Percentiles rank a stretch among this genome's conserved stretches.
These are phyloP conservation scores for Agastache rugosa DNA, from an alignment of 257 asterid species.

Conservation along the genomic window DNA sequence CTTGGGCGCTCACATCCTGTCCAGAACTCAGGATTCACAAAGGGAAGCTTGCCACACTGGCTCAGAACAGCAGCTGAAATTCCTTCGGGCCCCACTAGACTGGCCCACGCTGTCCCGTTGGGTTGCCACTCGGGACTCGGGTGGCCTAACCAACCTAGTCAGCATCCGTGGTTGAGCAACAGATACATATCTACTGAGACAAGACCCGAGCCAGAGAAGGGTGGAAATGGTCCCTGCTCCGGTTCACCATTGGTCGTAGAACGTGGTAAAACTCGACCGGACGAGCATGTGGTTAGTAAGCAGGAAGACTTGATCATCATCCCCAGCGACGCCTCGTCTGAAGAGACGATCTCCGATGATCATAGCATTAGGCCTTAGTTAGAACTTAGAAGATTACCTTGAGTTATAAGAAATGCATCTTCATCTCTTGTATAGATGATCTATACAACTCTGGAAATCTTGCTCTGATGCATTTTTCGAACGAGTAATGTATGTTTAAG, in stretches of 20 bases:
- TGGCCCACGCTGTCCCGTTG: slow-evolving; percentile 14
- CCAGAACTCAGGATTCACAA: slow-evolving; percentile 32
- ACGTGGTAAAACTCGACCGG: slow-evolving; percentile 24
- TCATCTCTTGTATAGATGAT: neutral
- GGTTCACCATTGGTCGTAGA: slow-evolving; percentile 9
- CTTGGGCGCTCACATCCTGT: slow-evolving; percentile 42
- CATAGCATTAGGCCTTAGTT: slow-evolving; percentile 41
- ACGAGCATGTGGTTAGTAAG: slow-evolving; percentile 26
- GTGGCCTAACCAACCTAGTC: slow-evolving; percentile 36
- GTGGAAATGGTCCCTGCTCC: slow-evolving; percentile 23
- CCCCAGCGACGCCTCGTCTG: slow-evolving; percentile 75
- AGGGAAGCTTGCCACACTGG: slow-evolving; percentile 65
- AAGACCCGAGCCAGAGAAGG: slow-evolving; percentile 28
- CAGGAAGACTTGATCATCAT: slow-evolving; percentile 54
- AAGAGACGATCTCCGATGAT: slow-evolving; percentile 80
- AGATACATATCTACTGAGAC: slow-evolving; percentile 8
- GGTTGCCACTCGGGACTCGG: slow-evolving; percentile 15
- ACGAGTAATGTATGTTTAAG: too few relatives aligned
- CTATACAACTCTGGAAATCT: neutral
- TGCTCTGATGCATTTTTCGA: neutral
- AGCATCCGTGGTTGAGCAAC: slow-evolving; percentile 33
- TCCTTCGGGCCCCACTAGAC: slow-evolving; percentile 44
- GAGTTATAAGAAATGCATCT: slow-evolving; percentile 3
- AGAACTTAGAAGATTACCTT: slow-evolving; percentile 12
- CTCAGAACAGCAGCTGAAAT: slow-evolving; percentile 53